Base-by-base conservation (phyloP, 371 early-diverging fungal species). In the Sporodiniella umbellata region DNA sequence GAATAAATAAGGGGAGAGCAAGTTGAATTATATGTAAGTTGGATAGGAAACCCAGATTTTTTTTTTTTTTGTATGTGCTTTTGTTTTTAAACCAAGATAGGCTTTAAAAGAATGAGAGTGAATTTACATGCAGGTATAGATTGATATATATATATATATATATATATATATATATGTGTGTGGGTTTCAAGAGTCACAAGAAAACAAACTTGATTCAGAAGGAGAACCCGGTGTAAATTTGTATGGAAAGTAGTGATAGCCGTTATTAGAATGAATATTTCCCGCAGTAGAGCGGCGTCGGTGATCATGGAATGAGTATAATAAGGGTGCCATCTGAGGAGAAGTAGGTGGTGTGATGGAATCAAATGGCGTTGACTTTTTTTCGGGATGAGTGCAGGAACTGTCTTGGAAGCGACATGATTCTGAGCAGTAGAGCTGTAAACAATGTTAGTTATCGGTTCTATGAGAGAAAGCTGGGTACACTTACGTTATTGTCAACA, bases 361-460 rank as follows among this genome's bases (percentile, higher is more conserved):
- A 28, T 28, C 33, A n/a, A 47, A 40, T 11, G 51, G 50, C 46
- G 59, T 44, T 42, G 33, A 42, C 23, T 51, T 51, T 38, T 24
- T 28, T 31, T 46, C 28, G 10, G 30, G 30, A 18, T 26, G 33
- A 45, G 26, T 35, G 30, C 28, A 26, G 19, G 43, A 23, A 14
- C 22, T 53, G 17, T 58, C 58, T 52, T 58, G 52, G 28, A 48
- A 52, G 23, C 53, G 53, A 44, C 58, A 58, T 12, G 48, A 42
- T 39, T 58, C 58, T 18, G 58, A 58, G 38, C 58, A 58, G 22
- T 58, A 58, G 10, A 58, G 48, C 30, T 28, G 10, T 7, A 28
- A 10, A 28, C 4, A 28, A 28, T 28, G 30, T 28, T 28, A 28
- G 30, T 28, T 28, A 28, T 10, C 30, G 10, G 30, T n/a, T n/a